Base-by-base conservation (phyloP, 176 grass and related monocot genomes). In the Lolium perenne region DNA sequence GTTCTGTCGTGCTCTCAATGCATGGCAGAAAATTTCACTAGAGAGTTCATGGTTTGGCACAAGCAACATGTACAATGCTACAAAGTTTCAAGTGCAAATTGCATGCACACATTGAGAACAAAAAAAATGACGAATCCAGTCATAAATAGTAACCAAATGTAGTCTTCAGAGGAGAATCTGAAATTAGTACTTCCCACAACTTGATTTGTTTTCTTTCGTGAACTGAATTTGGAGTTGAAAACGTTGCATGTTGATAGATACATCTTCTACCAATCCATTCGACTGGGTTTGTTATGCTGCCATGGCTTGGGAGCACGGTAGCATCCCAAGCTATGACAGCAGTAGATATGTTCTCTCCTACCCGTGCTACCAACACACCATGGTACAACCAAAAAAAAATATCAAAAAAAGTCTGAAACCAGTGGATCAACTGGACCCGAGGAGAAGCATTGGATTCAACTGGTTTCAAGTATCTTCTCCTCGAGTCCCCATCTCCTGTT, bases 131-230 rank as follows among this genome's bases (percentile, higher is more conserved):
- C 0, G 5, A 62, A 62, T 62, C 9, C n/a, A 61, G 58, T 61
- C 58, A 61, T 61, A 21, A 61, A 61, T 61, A 61, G 58, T 61
- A 61, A 61, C 58, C n/a, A 61, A 61, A 61, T 23, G n/a, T 61
- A 61, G 9, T 23, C 22, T 62, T 23, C 59, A 62, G 20, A 62
- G 59, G 3, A 25, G n/a, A 11, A 62, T 25, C 21, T 62, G 59
- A 11, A 62, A 62, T 62, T 62, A 62, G 10, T 62, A 12, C 59
- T 62, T 4, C 10, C 59, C 59, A 62, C 21, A 62, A 12, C 10
- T 25, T 3, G 21, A 23, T 23, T 60, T 62, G 0, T 62, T 62
- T 62, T 62, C n/a, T 62, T 23, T 62, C 21, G 0, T 62, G 11
- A 62, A 62, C 59, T 62, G 10, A 12, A 22, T 23, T 23, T 12